Percentiles rank a stretch among this genome's conserved stretches.
Evolutionary conservation across 352 stramenopile genomes (phyloP).

Genomic region (Globisporangium polare): DNA sequence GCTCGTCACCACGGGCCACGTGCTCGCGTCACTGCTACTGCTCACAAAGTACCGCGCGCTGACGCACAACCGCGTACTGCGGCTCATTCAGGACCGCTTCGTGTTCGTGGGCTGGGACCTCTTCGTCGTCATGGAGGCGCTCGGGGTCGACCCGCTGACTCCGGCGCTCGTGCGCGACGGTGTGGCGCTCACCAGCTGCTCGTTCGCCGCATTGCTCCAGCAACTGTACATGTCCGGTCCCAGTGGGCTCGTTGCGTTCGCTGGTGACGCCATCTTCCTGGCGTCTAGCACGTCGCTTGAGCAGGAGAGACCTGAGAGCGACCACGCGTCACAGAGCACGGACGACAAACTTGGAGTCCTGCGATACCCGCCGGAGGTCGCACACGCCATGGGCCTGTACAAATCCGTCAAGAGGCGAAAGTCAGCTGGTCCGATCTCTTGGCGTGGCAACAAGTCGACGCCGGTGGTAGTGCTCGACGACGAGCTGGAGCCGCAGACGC

Average conservation of each 20-base stretch:
- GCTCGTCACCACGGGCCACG: conserved; percentile 2
- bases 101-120: conserved; percentile 33
- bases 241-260: neutral
- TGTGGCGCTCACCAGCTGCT: conserved; percentile 3
- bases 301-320: neutral
- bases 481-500: neutral
- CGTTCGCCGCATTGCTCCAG: neutral
- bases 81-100: conserved; percentile 29
- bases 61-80: conserved; percentile 25
- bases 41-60: conserved; percentile 3
- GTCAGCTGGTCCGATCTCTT: neutral
- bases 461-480: conserved; percentile 10
- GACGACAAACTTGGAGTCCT: neutral
- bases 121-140: conserved; percentile 24
- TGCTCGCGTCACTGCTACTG: neutral
- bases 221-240: neutral
- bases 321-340: neutral
- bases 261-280: neutral
- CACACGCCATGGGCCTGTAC: conserved; percentile 15
- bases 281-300: neutral
- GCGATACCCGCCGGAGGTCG: conserved; percentile 10
- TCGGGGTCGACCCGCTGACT: conserved; percentile 29
- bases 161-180: neutral
- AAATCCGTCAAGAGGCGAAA: neutral
- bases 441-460: neutral